A percentile compares a stretch with the other conserved stretches of the same genome.
Evolutionary conservation across 768 basidiomycete species (phyloP).

Genomic region (Leccinum rimulosum): DNA sequence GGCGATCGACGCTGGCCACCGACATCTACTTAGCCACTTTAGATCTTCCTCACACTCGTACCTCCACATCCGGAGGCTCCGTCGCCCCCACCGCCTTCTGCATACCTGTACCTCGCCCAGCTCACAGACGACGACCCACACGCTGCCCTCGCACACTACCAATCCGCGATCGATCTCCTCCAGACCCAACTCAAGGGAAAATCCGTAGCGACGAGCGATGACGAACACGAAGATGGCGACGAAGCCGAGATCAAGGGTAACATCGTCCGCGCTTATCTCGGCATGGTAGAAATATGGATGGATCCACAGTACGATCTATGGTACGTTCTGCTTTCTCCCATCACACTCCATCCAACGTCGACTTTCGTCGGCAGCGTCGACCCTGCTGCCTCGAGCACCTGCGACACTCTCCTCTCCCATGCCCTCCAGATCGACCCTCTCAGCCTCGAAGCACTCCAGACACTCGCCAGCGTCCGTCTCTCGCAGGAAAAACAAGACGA

Average conservation of each 20-base stretch:
- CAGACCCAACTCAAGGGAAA: conserved; percentile 72
- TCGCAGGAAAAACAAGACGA: conserved; percentile 85
- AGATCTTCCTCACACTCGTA: conserved; percentile 63
- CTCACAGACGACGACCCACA: conserved; percentile 75
- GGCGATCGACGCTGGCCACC: background rate
- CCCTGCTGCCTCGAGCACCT: conserved; percentile 75
- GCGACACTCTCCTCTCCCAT: conserved; percentile 70
- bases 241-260: conserved; percentile 57
- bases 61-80: conserved; percentile 63
- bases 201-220: conserved; percentile 43
- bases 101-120: conserved; percentile 88
- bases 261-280: conserved; percentile 76
- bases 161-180: conserved; percentile 74
- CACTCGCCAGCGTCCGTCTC: conserved; percentile 83
- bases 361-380: conserved; percentile 58
- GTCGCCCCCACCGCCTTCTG: conserved; percentile 64
- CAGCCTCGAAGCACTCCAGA: conserved; percentile 77
- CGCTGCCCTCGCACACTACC: conserved; percentile 66
- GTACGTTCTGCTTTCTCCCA: conserved; percentile 44
- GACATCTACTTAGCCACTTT: conserved; percentile 1
- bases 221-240: conserved; percentile 30
- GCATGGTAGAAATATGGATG: conserved; percentile 97
- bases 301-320: conserved; percentile 85
- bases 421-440: conserved; percentile 73
- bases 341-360: background rate